These are phyloP conservation scores for Aspergillus intermedius DNA, from an alignment of 2,329 filamentous ascomycete genomes.

Conservation along the genomic window DNA sequence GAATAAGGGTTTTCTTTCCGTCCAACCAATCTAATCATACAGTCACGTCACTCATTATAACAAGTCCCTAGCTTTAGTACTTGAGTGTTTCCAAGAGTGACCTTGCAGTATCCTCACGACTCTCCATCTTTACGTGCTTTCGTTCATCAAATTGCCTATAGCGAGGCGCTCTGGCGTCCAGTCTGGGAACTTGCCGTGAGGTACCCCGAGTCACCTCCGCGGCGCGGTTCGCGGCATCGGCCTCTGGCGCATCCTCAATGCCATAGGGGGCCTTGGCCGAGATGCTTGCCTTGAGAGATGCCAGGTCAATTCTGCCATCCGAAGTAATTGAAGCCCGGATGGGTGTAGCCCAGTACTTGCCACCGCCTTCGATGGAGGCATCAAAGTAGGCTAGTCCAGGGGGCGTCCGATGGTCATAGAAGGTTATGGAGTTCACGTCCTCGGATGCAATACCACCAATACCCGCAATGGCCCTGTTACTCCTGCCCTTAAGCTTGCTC, in stretches of 20 bases:
- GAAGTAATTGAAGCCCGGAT: constrained; percentile 41
- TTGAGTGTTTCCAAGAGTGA: constrained; percentile 26
- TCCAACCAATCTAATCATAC: constrained; percentile 30
- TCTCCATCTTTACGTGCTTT: constrained; percentile 6
- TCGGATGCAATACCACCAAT: constrained; percentile 38
- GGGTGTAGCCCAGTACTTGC: constrained; percentile 48
- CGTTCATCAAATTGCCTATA: neutral
- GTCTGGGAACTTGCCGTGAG: constrained; percentile 21
- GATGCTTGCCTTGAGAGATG: constrained; percentile 27
- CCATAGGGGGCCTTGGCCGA: constrained; percentile 30
- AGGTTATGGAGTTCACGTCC: constrained; percentile 30
- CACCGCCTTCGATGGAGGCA: constrained; percentile 42
- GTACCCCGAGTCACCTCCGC: constrained; percentile 20
- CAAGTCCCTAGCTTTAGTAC: neutral
- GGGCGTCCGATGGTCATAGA: constrained; percentile 28
- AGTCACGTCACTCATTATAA: constrained; percentile 9
- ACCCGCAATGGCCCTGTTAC: constrained; percentile 30
- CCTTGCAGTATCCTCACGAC: constrained; percentile 24
- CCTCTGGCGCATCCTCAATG: constrained; percentile 28
- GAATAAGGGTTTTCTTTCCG: constrained; percentile 22
- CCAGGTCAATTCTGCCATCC: constrained; percentile 38
- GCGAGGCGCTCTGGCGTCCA: constrained; percentile 20
- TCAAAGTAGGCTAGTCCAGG: constrained; percentile 40
- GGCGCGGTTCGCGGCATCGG: constrained; percentile 18
- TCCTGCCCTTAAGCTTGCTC: constrained; percentile 27